phyloP scores from a whole-genome alignment of 192 early-diverging fungal genomes.

The Coemansia pectinata region DNA sequence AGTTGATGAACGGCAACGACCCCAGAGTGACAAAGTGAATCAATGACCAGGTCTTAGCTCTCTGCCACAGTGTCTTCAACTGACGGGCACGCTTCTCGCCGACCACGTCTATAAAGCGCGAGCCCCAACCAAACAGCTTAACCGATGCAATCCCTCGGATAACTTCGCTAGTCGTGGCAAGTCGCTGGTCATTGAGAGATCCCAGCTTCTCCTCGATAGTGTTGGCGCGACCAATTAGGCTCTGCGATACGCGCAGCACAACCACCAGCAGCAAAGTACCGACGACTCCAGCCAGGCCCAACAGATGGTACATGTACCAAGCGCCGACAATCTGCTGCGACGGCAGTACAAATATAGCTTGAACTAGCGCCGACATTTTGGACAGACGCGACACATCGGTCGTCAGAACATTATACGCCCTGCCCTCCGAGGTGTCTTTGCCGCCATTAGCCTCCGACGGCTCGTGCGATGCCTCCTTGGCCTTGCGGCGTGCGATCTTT shows the following conservation, averaged over 20 bases:
- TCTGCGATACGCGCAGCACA: conserved; percentile 55
- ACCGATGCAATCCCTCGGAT: conserved; percentile 85
- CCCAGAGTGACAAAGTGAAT: conserved; percentile 63
- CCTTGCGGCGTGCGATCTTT: conserved; percentile 60
- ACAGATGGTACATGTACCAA: conserved; percentile 66
- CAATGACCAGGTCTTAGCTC: conserved; percentile 52
- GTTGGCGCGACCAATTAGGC: conserved; percentile 52
- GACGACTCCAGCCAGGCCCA: conserved; percentile 76
- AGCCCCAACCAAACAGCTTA: conserved; percentile 89
- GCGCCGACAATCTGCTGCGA: conserved; percentile 66
- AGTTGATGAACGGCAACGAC: conserved; percentile 59
- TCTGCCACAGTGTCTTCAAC: conserved; percentile 54
- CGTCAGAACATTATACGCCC: conserved; percentile 66
- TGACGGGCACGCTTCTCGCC: conserved; percentile 62
- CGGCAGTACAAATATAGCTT: conserved; percentile 59
- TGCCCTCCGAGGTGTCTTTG: conserved; percentile 54
- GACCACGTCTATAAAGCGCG: conserved; percentile 71
- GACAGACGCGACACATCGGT: conserved; percentile 64
- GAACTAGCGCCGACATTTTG: conserved; percentile 51
- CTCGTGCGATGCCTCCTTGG: conserved; percentile 44
- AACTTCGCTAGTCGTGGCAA: conserved; percentile 76
- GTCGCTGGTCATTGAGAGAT: conserved; percentile 66
- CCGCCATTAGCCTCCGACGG: conserved; percentile 14
- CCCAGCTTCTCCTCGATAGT: conserved; percentile 60
- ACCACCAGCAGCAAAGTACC: conserved; percentile 70